Base-by-base conservation (phyloP, 805 yeast genomes). In the Pichia insulana region DNA sequence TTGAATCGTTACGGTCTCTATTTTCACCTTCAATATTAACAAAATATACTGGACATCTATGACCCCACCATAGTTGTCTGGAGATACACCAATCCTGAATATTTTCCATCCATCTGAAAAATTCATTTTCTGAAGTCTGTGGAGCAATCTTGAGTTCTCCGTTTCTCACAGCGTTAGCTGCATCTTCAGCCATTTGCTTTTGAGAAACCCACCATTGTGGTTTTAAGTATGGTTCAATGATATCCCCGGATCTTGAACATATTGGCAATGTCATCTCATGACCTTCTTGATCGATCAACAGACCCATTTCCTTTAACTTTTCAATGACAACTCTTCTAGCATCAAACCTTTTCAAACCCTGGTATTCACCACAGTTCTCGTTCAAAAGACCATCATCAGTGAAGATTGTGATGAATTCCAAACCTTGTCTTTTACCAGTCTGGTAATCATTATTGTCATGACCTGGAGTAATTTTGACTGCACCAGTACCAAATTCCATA, bases 151-250 rank as follows among this genome's bases (percentile, higher is more conserved):
- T 76, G 56, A 90, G 75, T 41, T 78, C 77, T 51, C 97, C 97
- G 30, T 72, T 70, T 64, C 76, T 78, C 46, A 90, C 96, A 42
- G 87, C 97, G 41, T 77, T 71, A 53, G 89, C 79, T 44, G 96
- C 96, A 46, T 74, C 87, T 50, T 73, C 70, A 40, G 97, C 98
- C 84, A 87, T 84, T 44, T 80, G 84, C 56, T 73, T 73, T 68
- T 89, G 96, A 47, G 85, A 69, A 51, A 92, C 97, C 97, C 97
- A 92, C 98, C 98, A 92, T 71, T 92, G 98, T 48, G 98, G 98
- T 70, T 92, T 92, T 68, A 92, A 73, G 58, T 86, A 71, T 41
- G 98, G 98, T 71, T 92, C 98, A 57, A 92, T 89, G 50, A 92
- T 71, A 67, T 92, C 98, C 52, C 97, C 97, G 25, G 97, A 87